Base-by-base conservation (phyloP, 306 rosid species). In the Dalbergia cultrata region DNA sequence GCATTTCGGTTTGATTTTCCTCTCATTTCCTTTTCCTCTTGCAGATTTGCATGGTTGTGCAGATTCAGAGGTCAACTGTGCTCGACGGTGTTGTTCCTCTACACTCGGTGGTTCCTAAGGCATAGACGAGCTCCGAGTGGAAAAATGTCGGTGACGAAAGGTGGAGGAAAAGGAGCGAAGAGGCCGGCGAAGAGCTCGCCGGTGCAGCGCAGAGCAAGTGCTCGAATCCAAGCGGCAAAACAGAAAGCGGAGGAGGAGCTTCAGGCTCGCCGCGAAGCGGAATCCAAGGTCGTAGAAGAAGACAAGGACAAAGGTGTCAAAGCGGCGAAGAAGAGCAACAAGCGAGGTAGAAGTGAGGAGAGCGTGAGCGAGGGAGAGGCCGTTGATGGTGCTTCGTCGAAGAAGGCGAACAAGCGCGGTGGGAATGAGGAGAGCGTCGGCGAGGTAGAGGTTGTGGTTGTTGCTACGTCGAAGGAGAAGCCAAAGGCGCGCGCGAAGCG, bases 1-100 rank as follows among this genome's bases (percentile, higher is more conserved):
- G 7, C n/a, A 39, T 66, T 17, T 1, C 5, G 13, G 8, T 54
- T 11, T 70, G 1, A 22, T 73, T 45, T 14, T 14, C 12, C 39
- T 16, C 7, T 18, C 3, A 8, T 14, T 13, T 10, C 21, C 0
- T 59, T 17, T 7, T 43, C 4, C 43, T 10, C 8, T 52, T 43
- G 65, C 26, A 76, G 82, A 35, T 50, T 37, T 18, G 4, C 34
- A 89, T 90, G 93, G 90, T 87, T 19, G 88, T 17, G 54, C 84
- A 82, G 52, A 67, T 80, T 85, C 75, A 68, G 58, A 82, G 59
- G 67, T 67, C 87, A 6, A 54, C 63, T 9, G 63, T 75, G 0
- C 78, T 60, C 63, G 81, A 45, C 26, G 72, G 80, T 33, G 57
- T 49, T 18, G 79, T 6, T 74, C 53, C 67, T 3, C 79, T 64